These are phyloP conservation scores for Lepidium campestre DNA, from an alignment of 441 rosid species.

Conservation along the genomic window DNA sequence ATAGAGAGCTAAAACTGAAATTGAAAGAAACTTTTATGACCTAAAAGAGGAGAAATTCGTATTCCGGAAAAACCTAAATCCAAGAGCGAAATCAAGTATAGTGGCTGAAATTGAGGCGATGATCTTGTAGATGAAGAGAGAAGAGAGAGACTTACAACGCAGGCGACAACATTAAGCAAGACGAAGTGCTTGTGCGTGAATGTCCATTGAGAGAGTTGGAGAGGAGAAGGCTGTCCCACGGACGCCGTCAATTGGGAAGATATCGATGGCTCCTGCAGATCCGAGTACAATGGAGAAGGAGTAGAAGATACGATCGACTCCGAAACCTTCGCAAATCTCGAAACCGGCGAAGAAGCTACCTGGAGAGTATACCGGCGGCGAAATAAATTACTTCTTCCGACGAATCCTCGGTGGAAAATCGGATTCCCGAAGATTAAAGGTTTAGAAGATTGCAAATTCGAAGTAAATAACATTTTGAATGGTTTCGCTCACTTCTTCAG, in stretches of 20 bases:
- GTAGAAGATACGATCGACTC: slow-evolving; percentile 8
- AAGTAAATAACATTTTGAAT: slow-evolving; percentile 26
- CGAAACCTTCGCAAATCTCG: slow-evolving; percentile 24
- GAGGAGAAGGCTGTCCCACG: slow-evolving; percentile 51
- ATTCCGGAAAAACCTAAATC: neutral
- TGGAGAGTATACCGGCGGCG: slow-evolving; percentile 24
- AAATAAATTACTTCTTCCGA: neutral
- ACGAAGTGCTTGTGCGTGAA: slow-evolving; percentile 63
- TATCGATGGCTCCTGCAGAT: slow-evolving; percentile 23
- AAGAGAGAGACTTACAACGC: slow-evolving; percentile 37
- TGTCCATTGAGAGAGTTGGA: slow-evolving; percentile 48
- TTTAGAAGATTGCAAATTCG: slow-evolving; percentile 21
- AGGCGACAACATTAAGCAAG: slow-evolving; percentile 58
- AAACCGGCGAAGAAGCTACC: slow-evolving; percentile 10
- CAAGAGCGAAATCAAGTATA: neutral
- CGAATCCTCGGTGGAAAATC: neutral
- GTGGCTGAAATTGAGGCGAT: neutral
- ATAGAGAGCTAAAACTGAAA: neutral
- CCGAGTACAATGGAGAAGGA: neutral
- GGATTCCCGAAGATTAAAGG: neutral
- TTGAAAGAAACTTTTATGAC: neutral
- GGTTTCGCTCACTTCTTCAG: slow-evolving; percentile 4
- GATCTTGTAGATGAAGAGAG: neutral
- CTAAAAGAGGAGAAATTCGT: neutral
- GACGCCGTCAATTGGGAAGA: slow-evolving; percentile 40